Evolutionary conservation across 768 basidiomycete genomes (phyloP).

Genomic region (Xerocomellus intermedius): DNA sequence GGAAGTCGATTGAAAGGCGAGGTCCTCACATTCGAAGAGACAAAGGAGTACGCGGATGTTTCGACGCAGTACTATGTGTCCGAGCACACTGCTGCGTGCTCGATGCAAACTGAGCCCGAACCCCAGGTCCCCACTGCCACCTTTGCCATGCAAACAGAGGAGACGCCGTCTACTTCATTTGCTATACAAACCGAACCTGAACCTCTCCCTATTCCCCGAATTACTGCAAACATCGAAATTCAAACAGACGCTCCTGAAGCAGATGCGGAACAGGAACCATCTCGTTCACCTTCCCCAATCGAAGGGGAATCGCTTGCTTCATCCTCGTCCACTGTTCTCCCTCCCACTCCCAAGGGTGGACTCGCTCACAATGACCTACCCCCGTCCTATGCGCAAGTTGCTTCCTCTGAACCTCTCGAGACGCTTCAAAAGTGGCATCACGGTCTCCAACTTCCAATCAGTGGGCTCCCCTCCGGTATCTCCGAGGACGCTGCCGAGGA

Average conservation of each 20-base stretch:
- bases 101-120: slow-evolving; percentile 63
- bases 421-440: slow-evolving; percentile 71
- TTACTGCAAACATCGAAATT: slow-evolving; percentile 52
- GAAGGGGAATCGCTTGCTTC: slow-evolving; percentile 61
- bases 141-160: slow-evolving; percentile 59
- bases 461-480: slow-evolving; percentile 49
- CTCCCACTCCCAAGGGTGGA: slow-evolving; percentile 63
- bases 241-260: slow-evolving; percentile 54
- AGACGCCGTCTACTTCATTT: slow-evolving; percentile 19
- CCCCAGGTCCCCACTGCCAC: slow-evolving; percentile 46
- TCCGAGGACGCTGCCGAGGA: slow-evolving; percentile 69
- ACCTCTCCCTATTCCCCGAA: slow-evolving; percentile 27
- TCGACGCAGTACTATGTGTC: slow-evolving; percentile 66
- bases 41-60: slow-evolving; percentile 74
- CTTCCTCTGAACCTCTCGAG: slow-evolving; percentile 51
- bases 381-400: slow-evolving; percentile 68
- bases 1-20: slow-evolving; percentile 54
- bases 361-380: slow-evolving; percentile 52
- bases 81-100: slow-evolving; percentile 45
- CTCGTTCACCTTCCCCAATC: slow-evolving; percentile 46
- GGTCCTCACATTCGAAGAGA: slow-evolving; percentile 50
- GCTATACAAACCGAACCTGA: slow-evolving; percentile 42
- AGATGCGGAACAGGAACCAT: slow-evolving; percentile 27
- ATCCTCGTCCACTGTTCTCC: slow-evolving; percentile 70
- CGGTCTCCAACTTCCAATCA: slow-evolving; percentile 48